Evolutionary conservation across 352 stramenopile species (phyloP), one percentile per base, ranked within the genome.

Genomic region (Pythium dissotocum): DNA sequence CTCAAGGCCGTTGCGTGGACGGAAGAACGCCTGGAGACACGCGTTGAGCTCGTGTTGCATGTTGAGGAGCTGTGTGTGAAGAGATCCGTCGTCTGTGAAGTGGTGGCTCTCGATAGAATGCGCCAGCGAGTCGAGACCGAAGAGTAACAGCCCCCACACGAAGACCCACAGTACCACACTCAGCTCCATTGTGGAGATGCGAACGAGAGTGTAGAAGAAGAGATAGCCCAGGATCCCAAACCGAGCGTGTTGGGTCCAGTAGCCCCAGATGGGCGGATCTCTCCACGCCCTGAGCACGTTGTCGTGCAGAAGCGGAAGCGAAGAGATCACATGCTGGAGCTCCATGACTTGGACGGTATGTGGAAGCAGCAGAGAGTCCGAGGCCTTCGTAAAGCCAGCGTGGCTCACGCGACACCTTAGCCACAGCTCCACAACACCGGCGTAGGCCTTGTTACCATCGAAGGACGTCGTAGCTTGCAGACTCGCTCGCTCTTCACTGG

Each of bases 11-110:
- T 77, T 75, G 2, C 80, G 70, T 0, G 77, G 80, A 36, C 82
- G 73, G 51, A 90, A 85, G 57, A 85, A 78, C 18, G 77, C 79
- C 32, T 79, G 72, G 18, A 85, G 61, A 49, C 82, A 77, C 6
- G 83, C 76, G 62, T 86, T 79, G 53, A 90, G 72, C 66, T 85
- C 78, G 49, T 87, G 73, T 56, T 88, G 79, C 52, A 87, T 78
- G 33, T 68, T 76, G 60, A 83, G 64, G 6, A 87, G 78, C 26
- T 71, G 69, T 21, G 70, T 58, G 67, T 88, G 76, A 6, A 88
- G 61, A 30, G 82, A 69, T 46, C 84, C 72, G 59, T 76, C 72
- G 48, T 85, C 79, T 1, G 75, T 76, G 55, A 85, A 81, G 13
- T 78, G n/a, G 8, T 44, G 78, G 58, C 65, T 84, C 66, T 91